phyloP scores from a whole-genome alignment of 2,329 filamentous ascomycete genomes.

The Colletotrichum chrysophilum region DNA sequence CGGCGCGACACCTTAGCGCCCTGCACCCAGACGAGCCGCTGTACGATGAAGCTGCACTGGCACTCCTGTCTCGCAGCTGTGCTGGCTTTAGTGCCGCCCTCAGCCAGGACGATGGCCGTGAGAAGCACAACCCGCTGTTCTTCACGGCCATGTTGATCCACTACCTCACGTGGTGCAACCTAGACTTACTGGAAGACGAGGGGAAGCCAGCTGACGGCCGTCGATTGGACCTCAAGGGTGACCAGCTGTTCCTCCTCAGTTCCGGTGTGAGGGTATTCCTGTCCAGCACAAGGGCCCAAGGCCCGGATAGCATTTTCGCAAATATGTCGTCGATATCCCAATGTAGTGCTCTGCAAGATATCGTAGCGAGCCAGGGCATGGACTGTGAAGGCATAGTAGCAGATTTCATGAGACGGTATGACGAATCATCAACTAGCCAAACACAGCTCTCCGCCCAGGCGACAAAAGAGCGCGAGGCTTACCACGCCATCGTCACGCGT shows the following conservation, averaged over 20 bases:
- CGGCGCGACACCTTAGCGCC: slow-evolving; percentile 26
- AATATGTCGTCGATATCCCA: slow-evolving; percentile 18
- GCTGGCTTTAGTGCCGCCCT: slow-evolving; percentile 28
- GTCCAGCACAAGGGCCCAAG: not conserved
- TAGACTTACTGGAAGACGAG: slow-evolving; percentile 27
- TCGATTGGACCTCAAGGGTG: slow-evolving; percentile 25
- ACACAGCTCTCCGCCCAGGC: too few relatives aligned
- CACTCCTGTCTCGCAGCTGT: slow-evolving; percentile 27
- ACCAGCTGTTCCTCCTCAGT: slow-evolving; percentile 32
- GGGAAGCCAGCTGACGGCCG: not conserved
- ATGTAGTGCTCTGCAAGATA: slow-evolving; percentile 22
- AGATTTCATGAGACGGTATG: slow-evolving; percentile 27
- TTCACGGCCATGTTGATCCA: slow-evolving; percentile 33
- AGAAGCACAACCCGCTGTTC: slow-evolving; percentile 11
- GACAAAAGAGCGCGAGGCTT: slow-evolving; percentile 22
- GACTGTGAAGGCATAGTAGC: slow-evolving; percentile 18
- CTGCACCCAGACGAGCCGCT: slow-evolving; percentile 10
- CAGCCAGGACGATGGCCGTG: not conserved
- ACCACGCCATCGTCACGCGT: slow-evolving; percentile 21
- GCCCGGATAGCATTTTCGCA: slow-evolving; percentile 23
- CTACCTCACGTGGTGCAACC: slow-evolving; percentile 33
- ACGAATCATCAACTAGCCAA: not conserved
- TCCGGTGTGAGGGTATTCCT: slow-evolving; percentile 27
- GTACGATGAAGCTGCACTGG: slow-evolving; percentile 26
- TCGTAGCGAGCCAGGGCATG: slow-evolving; percentile 21